phyloP scores from a whole-genome alignment of 768 basidiomycete species.

The Boletus reticuloceps region DNA sequence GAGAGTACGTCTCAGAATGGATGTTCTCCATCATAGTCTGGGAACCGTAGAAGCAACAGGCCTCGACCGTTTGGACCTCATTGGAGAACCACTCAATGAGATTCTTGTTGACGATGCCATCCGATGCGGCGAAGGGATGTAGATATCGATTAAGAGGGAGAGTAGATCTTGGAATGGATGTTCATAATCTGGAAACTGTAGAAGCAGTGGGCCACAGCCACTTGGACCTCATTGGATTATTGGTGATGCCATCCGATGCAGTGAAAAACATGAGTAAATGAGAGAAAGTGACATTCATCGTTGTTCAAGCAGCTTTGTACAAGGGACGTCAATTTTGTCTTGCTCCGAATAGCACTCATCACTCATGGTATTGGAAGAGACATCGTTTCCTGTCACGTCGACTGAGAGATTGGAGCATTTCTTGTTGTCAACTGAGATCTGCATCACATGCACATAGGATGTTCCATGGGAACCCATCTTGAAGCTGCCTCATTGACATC shows the following conservation, averaged over 20 bases:
- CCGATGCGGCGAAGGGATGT: slow-evolving; percentile 80
- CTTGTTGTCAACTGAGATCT: too few species aligned
- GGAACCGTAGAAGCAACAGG: slow-evolving; percentile 65
- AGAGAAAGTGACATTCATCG: slow-evolving; percentile 87
- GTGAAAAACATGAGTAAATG: slow-evolving; percentile 97
- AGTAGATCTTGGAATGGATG: too few species aligned
- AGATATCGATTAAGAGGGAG: too few species aligned
- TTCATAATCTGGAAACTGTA: too few species aligned
- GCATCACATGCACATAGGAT: too few species aligned
- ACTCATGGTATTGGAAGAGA: slow-evolving; percentile 26
- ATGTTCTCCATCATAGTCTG: slow-evolving; percentile 99
- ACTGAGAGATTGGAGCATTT: too few species aligned
- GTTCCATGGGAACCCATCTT: too few species aligned
- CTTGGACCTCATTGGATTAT: slow-evolving; percentile 66
- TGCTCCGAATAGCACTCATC: slow-evolving; percentile 28
- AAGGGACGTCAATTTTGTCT: slow-evolving; percentile 36
- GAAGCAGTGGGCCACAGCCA: slow-evolving; percentile 92
- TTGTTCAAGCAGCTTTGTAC: slow-evolving; percentile 64
- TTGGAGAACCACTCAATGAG: slow-evolving; percentile 89
- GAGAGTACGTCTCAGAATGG: slow-evolving; percentile 94
- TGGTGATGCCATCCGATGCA: slow-evolving; percentile 93
- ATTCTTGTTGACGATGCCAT: slow-evolving; percentile 97
- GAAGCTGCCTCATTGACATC: too few species aligned
- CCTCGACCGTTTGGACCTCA: slow-evolving; percentile 93
- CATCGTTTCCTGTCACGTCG: slow-evolving; percentile 29